phyloP scores from a whole-genome alignment of 2,329 filamentous ascomycete species.

The Aspergillus viridinutans region DNA sequence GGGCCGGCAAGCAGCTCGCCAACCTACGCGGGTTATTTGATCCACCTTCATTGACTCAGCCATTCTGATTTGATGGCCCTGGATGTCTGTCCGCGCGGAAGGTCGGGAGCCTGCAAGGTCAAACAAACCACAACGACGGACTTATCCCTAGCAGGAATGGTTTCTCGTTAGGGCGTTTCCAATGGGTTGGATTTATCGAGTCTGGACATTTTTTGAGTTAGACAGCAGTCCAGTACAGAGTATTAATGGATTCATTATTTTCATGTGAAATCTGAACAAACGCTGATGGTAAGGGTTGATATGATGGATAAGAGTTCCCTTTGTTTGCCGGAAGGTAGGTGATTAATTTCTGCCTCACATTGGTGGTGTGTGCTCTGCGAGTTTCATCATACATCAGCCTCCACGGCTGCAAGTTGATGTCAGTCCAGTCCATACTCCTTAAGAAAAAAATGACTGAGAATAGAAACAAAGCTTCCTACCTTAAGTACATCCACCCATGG shows the following conservation, averaged over 20 bases:
- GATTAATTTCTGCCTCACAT: background rate
- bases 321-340: background rate
- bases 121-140: background rate
- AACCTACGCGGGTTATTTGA: slow-evolving; percentile 5
- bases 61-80: background rate
- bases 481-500: background rate
- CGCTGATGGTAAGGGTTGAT: background rate
- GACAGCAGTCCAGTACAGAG: background rate
- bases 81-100: background rate
- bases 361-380: background rate
- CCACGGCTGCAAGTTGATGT: background rate
- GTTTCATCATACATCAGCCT: background rate
- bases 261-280: background rate
- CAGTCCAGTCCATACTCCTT: background rate
- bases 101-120: background rate
- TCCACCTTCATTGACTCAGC: slow-evolving; percentile 3
- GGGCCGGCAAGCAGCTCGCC: slow-evolving; percentile 6
- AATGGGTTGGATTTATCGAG: background rate
- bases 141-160: background rate
- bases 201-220: background rate
- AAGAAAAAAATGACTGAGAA: background rate
- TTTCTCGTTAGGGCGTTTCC: background rate
- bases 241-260: background rate
- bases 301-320: background rate
- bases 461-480: background rate